Percentiles rank a stretch among this genome's conserved stretches.
phyloP scores from a whole-genome alignment of 2,329 filamentous ascomycete genomes.

The Drechslera avenae region DNA sequence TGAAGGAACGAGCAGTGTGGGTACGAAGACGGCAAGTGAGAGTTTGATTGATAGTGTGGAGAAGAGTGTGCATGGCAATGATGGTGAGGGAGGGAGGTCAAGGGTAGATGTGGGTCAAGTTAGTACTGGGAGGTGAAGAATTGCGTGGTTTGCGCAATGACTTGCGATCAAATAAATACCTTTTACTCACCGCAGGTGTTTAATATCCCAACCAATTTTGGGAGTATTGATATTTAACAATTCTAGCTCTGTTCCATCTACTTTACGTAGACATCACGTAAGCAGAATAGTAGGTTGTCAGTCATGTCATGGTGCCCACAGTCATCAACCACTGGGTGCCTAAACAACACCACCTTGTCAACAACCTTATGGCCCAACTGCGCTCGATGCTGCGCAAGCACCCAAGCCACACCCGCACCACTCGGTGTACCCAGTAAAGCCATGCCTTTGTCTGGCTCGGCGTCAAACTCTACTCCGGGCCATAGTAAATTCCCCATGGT shows the following conservation, averaged over 20 bases:
- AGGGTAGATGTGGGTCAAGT: constrained; percentile 6
- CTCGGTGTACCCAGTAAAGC: constrained; percentile 1
- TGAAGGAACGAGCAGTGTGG: constrained; percentile 3
- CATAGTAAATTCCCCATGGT: not conserved
- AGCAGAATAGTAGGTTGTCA: not conserved
- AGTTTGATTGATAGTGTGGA: constrained; percentile 23
- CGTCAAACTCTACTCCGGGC: too few relatives aligned
- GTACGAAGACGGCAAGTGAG: constrained; percentile 18
- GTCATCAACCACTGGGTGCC: not conserved
- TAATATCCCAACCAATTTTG: too few relatives aligned
- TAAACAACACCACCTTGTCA: not conserved
- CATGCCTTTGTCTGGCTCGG: not conserved
- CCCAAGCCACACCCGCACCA: not conserved
- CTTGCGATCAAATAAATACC: too few relatives aligned
- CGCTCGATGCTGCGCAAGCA: not conserved
- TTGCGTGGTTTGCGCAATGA: too few relatives aligned
- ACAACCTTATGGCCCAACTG: not conserved
- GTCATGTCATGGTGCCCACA: not conserved
- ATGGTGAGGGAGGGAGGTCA: constrained; percentile 7
- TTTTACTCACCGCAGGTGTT: too few relatives aligned
- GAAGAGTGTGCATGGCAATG: constrained; percentile 15
- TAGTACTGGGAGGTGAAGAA: not conserved
- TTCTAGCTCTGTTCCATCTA: too few relatives aligned
- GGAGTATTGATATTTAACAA: too few relatives aligned
- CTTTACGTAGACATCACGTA: too few relatives aligned